Evolutionary conservation across 139 green algal genomes (phyloP), one percentile per base, ranked within the genome.

Genomic region (Limnomonas spitsbergensis): DNA sequence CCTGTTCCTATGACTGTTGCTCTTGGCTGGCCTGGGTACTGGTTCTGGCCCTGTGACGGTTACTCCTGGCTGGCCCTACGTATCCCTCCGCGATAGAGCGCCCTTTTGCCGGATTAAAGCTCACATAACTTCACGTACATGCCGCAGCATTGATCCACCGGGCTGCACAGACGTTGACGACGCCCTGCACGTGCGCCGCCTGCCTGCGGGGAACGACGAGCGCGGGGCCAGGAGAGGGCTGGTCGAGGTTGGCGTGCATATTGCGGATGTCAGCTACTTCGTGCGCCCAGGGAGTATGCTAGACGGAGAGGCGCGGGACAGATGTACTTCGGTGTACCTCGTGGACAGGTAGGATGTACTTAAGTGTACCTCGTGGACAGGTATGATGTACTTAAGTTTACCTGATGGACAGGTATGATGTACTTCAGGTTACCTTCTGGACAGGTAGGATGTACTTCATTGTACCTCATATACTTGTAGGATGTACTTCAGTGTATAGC

Each of bases 191-290:
- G 83, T 87, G 36, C 74, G 83, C 54, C 42, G 68, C 29, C 56
- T 70, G 24, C 69, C 69, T 32, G 68, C 35, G n/a, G n/a, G 36
- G 4, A 27, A 9, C 68, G 3, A 31, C 68, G 20, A 74, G 20
- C 68, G 68, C 20, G 14, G 47, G 4, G 20, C 14, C 47, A 61
- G 56, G 7, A 24, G 29, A 14, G 56, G 56, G 24, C 66, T 74
- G 20, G 34, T 86, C 35, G 82, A 92, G 83, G 80, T 91, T 26
- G 92, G 93, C 4, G 94, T 98, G 38, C 94, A 98, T 89, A 98
- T 98, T 77, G 94, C 94, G 3, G 94, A 98, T 79, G 94, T 98
- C 31, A 97, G 90, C 2, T 84, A 97, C 84, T 98, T 97, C 75
- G 37, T 97, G 47, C 47, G 72, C 9, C 47, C 82, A 42, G 87